A percentile compares a stretch with the other conserved stretches of the same genome.
These are phyloP conservation scores for Puya raimondii DNA, from an alignment of 176 grass and related monocot genomes.

Conservation along the genomic window DNA sequence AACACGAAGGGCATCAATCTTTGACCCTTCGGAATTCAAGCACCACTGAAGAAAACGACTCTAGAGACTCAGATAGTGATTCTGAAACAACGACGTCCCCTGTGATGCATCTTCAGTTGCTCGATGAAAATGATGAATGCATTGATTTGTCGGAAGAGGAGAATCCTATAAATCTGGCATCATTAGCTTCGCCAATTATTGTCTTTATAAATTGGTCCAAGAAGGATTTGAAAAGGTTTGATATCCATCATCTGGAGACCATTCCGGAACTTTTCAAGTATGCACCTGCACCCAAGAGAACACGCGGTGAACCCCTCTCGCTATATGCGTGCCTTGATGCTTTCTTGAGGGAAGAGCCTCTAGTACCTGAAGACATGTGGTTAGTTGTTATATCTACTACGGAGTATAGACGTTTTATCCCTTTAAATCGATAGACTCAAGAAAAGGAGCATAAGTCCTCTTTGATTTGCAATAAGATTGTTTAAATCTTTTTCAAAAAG, in stretches of 20 bases:
- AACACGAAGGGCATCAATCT: slow-evolving; percentile 35
- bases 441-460: not conserved
- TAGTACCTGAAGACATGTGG: slow-evolving; percentile 99
- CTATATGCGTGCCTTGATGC: slow-evolving; percentile 98
- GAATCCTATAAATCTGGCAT: slow-evolving; percentile 37
- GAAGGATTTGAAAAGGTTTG: slow-evolving; percentile 53
- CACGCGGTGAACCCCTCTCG: slow-evolving; percentile 88
- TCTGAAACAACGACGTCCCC: not conserved
- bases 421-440: not conserved
- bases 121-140: slow-evolving; percentile 65
- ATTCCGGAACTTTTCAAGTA: slow-evolving; percentile 90
- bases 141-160: slow-evolving; percentile 49
- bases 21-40: slow-evolving; percentile 33
- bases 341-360: slow-evolving; percentile 94
- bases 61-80: slow-evolving; percentile 1
- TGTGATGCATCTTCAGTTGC: slow-evolving; percentile 39
- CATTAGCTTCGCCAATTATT: slow-evolving; percentile 42
- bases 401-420: not conserved
- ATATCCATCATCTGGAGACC: slow-evolving; percentile 55
- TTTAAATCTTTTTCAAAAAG: not conserved
- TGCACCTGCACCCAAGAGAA: slow-evolving; percentile 84
- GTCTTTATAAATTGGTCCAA: slow-evolving; percentile 86
- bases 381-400: slow-evolving; percentile 31
- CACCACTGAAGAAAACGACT: slow-evolving; percentile 25
- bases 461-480: not conserved